These are phyloP conservation scores for Bifiguratus adelaidae DNA, from an alignment of 192 early-diverging fungal species.

Conservation along the genomic window DNA sequence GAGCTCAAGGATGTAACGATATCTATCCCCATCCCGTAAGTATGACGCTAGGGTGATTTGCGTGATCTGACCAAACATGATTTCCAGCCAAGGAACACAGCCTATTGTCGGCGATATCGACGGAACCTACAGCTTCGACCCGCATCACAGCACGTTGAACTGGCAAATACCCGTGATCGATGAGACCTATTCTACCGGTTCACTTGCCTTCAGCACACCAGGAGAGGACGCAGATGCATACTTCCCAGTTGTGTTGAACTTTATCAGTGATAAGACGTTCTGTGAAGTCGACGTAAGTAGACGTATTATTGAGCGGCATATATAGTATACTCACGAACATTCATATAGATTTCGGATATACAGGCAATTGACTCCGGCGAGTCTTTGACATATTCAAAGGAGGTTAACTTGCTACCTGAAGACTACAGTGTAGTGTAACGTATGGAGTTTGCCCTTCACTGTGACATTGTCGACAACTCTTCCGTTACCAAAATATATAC, in stretches of 20 bases:
- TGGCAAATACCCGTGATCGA: conserved; percentile 86
- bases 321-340: not conserved
- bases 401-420: conserved; percentile 58
- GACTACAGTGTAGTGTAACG: conserved; percentile 79
- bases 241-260: conserved; percentile 81
- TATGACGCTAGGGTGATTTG: not conserved
- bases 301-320: not conserved
- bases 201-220: conserved; percentile 74
- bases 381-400: conserved; percentile 60
- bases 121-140: conserved; percentile 73
- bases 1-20: conserved; percentile 82
- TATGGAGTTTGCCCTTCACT: too few species aligned
- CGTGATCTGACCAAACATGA: not conserved
- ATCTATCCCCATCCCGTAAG: conserved; percentile 80
- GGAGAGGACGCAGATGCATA: conserved; percentile 69
- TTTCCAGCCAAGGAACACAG: conserved; percentile 40
- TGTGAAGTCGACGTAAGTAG: conserved; percentile 61
- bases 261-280: conserved; percentile 57
- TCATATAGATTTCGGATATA: conserved; percentile 41
- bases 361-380: conserved; percentile 39
- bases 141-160: conserved; percentile 53
- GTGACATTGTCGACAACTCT: too few species aligned
- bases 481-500: too few species aligned
- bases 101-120: conserved; percentile 75
- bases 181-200: conserved; percentile 59